A percentile compares a stretch with the other conserved stretches of the same genome.
phyloP scores from a whole-genome alignment of 192 early-diverging fungal species.

The Oehlia diaphana region DNA sequence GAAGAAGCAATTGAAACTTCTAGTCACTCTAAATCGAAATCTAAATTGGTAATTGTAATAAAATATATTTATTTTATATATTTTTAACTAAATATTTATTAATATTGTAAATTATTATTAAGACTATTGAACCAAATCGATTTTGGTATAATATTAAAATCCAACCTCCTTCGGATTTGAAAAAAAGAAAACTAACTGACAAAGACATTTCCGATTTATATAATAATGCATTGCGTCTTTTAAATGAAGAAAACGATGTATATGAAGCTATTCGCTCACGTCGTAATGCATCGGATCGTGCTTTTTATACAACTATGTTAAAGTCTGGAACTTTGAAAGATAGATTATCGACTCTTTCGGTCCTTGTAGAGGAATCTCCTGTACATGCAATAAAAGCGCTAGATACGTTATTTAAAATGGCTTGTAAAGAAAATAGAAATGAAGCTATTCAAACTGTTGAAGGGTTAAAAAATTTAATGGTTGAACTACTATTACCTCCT shows the following conservation, averaged over 20 bases:
- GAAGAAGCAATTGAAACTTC: too few relatives aligned
- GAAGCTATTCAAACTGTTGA: conserved; percentile 84
- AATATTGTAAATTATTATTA: neutral
- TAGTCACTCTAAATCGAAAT: neutral
- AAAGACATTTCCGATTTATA: neutral
- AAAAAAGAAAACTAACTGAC: neutral
- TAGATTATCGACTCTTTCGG: conserved; percentile 89
- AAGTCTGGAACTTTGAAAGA: conserved; percentile 91
- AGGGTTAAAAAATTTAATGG: conserved; percentile 87
- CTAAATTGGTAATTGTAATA: conserved; percentile 1
- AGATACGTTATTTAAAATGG: conserved; percentile 79
- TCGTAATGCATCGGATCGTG: conserved; percentile 71
- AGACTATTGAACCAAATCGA: conserved; percentile 10
- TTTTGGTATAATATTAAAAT: conserved; percentile 11
- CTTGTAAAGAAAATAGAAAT: conserved; percentile 85
- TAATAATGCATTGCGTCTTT: conserved; percentile 36
- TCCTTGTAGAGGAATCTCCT: conserved; percentile 91
- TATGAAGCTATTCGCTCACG: conserved; percentile 57
- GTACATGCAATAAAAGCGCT: conserved; percentile 76
- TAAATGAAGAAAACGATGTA: conserved; percentile 63
- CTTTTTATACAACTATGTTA: conserved; percentile 87
- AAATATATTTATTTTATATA: neutral
- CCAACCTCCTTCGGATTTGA: neutral
- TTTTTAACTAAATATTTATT: neutral
- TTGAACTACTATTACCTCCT: conserved; percentile 82